Evolutionary conservation across 495 filamentous ascomycete genomes (phyloP).

Genomic region (Hypoxylon trugodes): DNA sequence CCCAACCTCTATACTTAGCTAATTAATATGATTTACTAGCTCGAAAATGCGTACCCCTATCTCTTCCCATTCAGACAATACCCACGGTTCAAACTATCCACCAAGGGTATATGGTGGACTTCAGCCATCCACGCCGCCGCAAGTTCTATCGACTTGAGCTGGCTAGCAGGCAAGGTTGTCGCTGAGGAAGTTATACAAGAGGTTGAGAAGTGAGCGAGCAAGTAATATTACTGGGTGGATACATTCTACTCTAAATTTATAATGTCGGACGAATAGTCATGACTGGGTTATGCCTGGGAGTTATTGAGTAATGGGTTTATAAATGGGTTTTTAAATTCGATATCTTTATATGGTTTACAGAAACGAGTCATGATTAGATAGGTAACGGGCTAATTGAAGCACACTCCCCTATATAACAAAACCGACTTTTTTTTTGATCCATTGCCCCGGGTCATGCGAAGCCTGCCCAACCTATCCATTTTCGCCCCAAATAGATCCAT

Average conservation of each 20-base stretch:
- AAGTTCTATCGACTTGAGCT: constrained; percentile 38
- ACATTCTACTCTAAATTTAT: background rate
- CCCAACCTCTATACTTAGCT: background rate
- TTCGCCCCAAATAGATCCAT: constrained; percentile 29
- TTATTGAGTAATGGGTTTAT: constrained; percentile 25
- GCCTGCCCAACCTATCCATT: constrained; percentile 34
- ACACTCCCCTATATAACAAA: constrained; percentile 25
- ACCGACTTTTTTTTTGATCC: constrained; percentile 24
- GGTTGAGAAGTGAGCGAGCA: background rate
- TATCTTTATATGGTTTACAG: constrained; percentile 23
- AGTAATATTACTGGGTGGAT: background rate
- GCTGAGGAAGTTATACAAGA: constrained; percentile 36
- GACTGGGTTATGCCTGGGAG: background rate
- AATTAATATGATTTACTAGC: constrained; percentile 12
- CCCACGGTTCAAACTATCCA: constrained; percentile 33
- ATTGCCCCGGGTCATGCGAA: constrained; percentile 16
- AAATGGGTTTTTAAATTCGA: constrained; percentile 11
- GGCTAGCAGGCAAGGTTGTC: constrained; percentile 38
- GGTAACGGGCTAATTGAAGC: background rate
- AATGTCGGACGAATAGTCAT: background rate
- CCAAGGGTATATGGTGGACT: constrained; percentile 42
- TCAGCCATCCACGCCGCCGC: constrained; percentile 33
- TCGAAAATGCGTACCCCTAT: constrained; percentile 37
- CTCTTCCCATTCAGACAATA: constrained; percentile 22
- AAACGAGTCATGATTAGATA: constrained; percentile 24